Percentiles rank a stretch among this genome's conserved stretches.
phyloP scores from a whole-genome alignment of 371 early-diverging fungal genomes.

The Actinomortierella wolfii region DNA sequence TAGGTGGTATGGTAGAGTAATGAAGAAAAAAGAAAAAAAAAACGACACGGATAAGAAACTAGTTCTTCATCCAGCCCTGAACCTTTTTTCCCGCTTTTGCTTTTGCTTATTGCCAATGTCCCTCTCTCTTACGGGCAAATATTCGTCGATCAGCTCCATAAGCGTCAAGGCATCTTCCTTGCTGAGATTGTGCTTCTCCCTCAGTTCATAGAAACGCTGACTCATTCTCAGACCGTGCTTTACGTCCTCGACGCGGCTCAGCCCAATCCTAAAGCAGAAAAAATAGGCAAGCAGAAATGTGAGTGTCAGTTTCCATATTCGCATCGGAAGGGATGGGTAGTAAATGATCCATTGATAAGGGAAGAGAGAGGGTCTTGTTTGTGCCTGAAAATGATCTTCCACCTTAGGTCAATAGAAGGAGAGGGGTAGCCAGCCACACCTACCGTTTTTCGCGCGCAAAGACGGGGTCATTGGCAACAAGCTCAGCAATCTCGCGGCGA shows the following conservation, averaged over 20 bases:
- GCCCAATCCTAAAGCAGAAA: constrained; percentile 12
- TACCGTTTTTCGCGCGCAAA: constrained; percentile 40
- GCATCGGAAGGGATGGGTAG: no score
- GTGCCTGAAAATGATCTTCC: no score
- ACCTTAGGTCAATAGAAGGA: not conserved
- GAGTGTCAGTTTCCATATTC: no score
- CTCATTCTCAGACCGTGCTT: constrained; percentile 35
- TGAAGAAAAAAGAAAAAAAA: constrained; percentile 3
- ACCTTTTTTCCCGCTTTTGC: no score
- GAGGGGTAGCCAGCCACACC: not conserved
- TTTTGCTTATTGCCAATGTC: no score
- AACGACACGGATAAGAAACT: constrained; percentile 10
- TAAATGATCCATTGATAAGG: not conserved
- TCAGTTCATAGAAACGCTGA: constrained; percentile 34
- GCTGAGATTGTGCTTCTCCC: constrained; percentile 30
- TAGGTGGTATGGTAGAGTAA: not conserved
- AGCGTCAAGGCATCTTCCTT: constrained; percentile 19
- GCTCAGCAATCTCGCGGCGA: constrained; percentile 37
- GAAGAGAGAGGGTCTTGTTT: not conserved
- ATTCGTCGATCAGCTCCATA: no score
- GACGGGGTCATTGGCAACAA: constrained; percentile 54
- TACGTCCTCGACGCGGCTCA: constrained; percentile 49
- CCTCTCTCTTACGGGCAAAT: no score
- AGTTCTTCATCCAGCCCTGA: no score
- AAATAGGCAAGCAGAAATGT: not conserved